Evolutionary conservation across 495 filamentous ascomycete genomes (phyloP), one percentile per base, ranked within the genome.

Genomic region (Penicillium nucicola): DNA sequence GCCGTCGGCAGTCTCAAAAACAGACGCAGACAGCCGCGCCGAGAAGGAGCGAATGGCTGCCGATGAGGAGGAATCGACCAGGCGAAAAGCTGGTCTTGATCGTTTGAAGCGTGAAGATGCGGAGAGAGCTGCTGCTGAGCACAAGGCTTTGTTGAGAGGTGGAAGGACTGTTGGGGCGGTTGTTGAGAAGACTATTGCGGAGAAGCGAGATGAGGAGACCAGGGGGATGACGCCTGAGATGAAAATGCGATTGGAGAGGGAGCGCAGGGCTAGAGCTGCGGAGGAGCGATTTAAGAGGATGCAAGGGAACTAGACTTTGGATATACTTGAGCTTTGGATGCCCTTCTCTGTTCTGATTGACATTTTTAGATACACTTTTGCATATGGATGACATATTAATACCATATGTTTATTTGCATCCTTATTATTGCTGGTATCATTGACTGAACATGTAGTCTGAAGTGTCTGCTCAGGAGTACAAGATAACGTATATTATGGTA

Each of bases 191-290:
- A 84, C 84, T 3, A 84, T 81, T 1, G 78, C 85, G 48, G 87
- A 95, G 64, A 84, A 78, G 65, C 80, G 90, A 50, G 85, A 87
- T 58, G 88, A 95, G 64, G 90, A 95, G 61, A 83, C 77, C 50
- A 79, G 88, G 58, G 91, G 90, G 1, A 79, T 96, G 79, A 91
- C 87, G 13, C 81, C 88, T 2, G 89, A 96, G 72, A 88, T 87
- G 82, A 80, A 82, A 63, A 79, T 84, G 84, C 78, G 78, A 61
- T 56, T 96, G 57, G 91, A 96, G 63, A 76, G 89, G 65, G 89
- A 90, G 68, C 77, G 84, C 43, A 85, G 89, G 58, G 90, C 88
- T 11, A 81, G 90, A 50, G 91, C 91, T 12, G 90, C 89, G 3
- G 90, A 96, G 71, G 92, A 92, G 75, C 82, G 92, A 55, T 80